Evolutionary conservation across 75 land plant genomes (phyloP).

Genomic region (Isoetes taiwanensis): DNA sequence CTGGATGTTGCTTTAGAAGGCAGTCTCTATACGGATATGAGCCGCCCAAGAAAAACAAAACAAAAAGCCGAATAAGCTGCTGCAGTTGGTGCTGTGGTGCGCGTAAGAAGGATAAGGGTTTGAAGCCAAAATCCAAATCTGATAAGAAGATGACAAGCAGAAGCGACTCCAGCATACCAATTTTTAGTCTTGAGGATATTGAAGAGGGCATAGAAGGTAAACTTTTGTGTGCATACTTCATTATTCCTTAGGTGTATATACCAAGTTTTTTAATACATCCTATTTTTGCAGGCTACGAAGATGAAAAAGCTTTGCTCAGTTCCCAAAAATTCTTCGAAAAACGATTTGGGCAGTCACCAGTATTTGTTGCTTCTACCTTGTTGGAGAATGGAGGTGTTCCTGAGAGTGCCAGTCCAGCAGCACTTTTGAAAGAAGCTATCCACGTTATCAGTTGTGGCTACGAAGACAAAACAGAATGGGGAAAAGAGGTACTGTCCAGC

Average conservation of each 20-base stretch:
- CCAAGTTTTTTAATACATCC: neutral
- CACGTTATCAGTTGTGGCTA: slow-evolving; percentile 68
- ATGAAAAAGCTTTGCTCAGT: slow-evolving; percentile 35
- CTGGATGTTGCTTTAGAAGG: slow-evolving; percentile 76
- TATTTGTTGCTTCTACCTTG: slow-evolving; percentile 44
- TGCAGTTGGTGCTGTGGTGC: slow-evolving; percentile 38
- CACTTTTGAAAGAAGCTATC: slow-evolving; percentile 64
- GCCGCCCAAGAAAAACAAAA: slow-evolving; percentile 49
- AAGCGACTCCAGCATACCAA: slow-evolving; percentile 18
- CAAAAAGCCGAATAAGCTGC: slow-evolving; percentile 20
- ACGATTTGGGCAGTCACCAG: slow-evolving; percentile 57
- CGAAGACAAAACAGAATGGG: slow-evolving; percentile 69
- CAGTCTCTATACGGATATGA: slow-evolving; percentile 82
- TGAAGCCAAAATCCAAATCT: slow-evolving; percentile 31
- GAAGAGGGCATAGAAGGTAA: slow-evolving; percentile 14
- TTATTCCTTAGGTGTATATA: neutral
- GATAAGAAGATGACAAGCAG: slow-evolving; percentile 22
- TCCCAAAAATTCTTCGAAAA: slow-evolving; percentile 48
- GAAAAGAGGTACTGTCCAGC: slow-evolving; percentile 81
- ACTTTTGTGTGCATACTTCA: too few relatives aligned
- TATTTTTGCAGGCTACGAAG: slow-evolving; percentile 30
- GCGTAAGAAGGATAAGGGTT: slow-evolving; percentile 31
- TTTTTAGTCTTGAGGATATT: slow-evolving; percentile 20
- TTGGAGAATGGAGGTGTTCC: slow-evolving; percentile 44
- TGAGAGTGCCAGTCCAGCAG: slow-evolving; percentile 27